phyloP scores from a whole-genome alignment of 768 basidiomycete species.

The Lactifluus subvellereus region DNA sequence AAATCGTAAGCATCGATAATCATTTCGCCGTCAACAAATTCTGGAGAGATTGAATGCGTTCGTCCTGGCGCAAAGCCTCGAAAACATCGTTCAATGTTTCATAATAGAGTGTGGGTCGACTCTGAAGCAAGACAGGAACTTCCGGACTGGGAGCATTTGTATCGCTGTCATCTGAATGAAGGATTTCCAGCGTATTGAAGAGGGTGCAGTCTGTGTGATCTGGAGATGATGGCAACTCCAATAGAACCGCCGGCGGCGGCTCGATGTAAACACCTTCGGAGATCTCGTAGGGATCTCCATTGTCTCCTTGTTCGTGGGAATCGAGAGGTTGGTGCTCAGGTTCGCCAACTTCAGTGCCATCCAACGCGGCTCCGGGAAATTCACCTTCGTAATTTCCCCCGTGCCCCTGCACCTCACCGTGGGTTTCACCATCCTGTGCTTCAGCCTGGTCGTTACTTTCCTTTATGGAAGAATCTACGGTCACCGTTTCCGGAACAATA shows the following conservation, averaged over 20 bases:
- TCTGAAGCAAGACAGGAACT: constrained; percentile 47
- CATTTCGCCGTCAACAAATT: constrained; percentile 55
- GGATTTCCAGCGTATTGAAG: constrained; percentile 18
- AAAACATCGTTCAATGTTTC: constrained; percentile 67
- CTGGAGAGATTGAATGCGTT: constrained; percentile 41
- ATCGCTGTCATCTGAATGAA: constrained; percentile 12
- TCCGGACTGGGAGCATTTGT: constrained; percentile 20
- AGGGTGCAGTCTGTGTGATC: constrained; percentile 34
- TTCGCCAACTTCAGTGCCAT: not conserved
- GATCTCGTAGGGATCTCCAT: constrained; percentile 21
- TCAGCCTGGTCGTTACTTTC: not conserved
- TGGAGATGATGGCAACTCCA: constrained; percentile 38
- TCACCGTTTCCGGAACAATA: not conserved
- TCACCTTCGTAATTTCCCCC: not conserved
- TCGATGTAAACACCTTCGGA: constrained; percentile 59
- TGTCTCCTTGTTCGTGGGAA: not conserved
- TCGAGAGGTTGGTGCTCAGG: not conserved
- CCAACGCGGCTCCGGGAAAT: not conserved
- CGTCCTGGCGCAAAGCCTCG: constrained; percentile 64
- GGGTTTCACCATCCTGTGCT: constrained; percentile 1
- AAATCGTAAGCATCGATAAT: constrained; percentile 67
- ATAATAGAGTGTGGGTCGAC: constrained; percentile 68
- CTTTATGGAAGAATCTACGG: not conserved
- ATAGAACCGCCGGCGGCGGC: constrained; percentile 63
- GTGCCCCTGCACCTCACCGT: not conserved